A percentile compares a stretch with the other conserved stretches of the same genome.
These are phyloP conservation scores for Apiospora hydei DNA, from an alignment of 2,329 filamentous ascomycete genomes.

Conservation along the genomic window DNA sequence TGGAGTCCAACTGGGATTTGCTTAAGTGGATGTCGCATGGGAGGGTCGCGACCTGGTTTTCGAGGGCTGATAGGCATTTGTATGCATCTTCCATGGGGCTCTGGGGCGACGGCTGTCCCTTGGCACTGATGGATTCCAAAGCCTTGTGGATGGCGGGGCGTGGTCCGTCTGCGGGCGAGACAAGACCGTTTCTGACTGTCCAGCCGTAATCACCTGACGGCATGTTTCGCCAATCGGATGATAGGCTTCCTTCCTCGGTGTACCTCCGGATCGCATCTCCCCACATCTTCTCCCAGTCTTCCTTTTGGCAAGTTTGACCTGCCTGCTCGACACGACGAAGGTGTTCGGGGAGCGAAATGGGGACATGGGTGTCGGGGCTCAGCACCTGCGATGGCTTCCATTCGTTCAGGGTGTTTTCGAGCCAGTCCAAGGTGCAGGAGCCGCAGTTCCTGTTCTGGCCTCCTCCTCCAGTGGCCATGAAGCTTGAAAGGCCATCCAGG, in stretches of 20 bases:
- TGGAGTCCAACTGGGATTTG: neutral
- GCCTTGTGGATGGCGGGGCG: neutral
- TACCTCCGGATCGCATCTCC: conserved; percentile 12
- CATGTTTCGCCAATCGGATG: neutral
- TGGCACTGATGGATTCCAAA: neutral
- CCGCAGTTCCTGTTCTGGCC: neutral
- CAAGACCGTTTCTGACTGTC: conserved; percentile 5
- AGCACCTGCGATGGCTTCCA: conserved; percentile 6
- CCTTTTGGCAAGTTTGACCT: neutral
- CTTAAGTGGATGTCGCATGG: neutral
- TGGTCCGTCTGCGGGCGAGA: neutral
- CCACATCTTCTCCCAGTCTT: neutral
- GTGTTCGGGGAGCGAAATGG: conserved; percentile 9
- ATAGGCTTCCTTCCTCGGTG: neutral
- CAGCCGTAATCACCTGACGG: conserved; percentile 12
- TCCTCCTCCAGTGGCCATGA: neutral
- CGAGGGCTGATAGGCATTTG: neutral
- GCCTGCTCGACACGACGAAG: conserved; percentile 14
- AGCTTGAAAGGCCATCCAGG: neutral
- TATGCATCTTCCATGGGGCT: neutral
- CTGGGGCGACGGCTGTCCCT: neutral
- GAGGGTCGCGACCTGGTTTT: neutral
- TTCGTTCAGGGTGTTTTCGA: neutral
- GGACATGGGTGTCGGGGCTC: conserved; percentile 7
- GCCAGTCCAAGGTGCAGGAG: neutral